Conservation (phyloP, 208 protist species). For the Crithidia fasciculata region DNA sequence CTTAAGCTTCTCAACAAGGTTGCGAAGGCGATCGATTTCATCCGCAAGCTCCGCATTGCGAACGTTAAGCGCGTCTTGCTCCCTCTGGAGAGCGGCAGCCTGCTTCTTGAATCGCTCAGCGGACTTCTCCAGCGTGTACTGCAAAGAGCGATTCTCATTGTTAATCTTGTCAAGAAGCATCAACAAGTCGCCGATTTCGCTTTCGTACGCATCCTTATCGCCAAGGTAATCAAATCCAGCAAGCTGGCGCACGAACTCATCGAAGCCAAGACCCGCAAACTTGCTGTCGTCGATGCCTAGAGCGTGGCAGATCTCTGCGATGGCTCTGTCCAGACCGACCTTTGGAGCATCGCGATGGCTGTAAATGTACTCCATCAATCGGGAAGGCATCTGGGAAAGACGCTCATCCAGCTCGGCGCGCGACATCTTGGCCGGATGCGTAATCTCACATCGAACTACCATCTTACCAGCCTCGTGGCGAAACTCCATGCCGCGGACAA, state of each 20-base stretch:
- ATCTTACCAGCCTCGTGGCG: slow-evolving; percentile 13
- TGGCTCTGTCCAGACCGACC: slow-evolving; percentile 45
- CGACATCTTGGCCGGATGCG: slow-evolving; percentile 39
- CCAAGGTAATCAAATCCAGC: slow-evolving; percentile 38
- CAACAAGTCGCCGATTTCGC: slow-evolving; percentile 64
- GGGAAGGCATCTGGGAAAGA: slow-evolving; percentile 38
- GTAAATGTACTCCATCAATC: slow-evolving; percentile 49
- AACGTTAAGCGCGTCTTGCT: slow-evolving; percentile 47
- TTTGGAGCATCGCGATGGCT: slow-evolving; percentile 41
- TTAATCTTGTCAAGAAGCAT: slow-evolving; percentile 65
- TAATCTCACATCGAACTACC: slow-evolving; percentile 39
- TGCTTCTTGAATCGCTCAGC: slow-evolving; percentile 61
- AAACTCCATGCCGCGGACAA: slow-evolving; percentile 41
- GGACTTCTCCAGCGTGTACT: slow-evolving; percentile 63
- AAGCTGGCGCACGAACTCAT: slow-evolving; percentile 52
- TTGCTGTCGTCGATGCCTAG: slow-evolving; percentile 42
- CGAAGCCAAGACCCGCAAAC: slow-evolving; percentile 44
- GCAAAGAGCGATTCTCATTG: slow-evolving; percentile 59
- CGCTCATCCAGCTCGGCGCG: slow-evolving; percentile 31
- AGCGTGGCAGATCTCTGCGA: slow-evolving; percentile 49
- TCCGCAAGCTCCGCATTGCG: slow-evolving; percentile 47
- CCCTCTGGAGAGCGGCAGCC: slow-evolving; percentile 45
- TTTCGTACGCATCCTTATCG: slow-evolving; percentile 67
- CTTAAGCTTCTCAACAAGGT: slow-evolving; percentile 55
- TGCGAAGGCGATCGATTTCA: slow-evolving; percentile 48